phyloP scores from a whole-genome alignment of 371 early-diverging fungal genomes.

The Fennellomyces sp. region DNA sequence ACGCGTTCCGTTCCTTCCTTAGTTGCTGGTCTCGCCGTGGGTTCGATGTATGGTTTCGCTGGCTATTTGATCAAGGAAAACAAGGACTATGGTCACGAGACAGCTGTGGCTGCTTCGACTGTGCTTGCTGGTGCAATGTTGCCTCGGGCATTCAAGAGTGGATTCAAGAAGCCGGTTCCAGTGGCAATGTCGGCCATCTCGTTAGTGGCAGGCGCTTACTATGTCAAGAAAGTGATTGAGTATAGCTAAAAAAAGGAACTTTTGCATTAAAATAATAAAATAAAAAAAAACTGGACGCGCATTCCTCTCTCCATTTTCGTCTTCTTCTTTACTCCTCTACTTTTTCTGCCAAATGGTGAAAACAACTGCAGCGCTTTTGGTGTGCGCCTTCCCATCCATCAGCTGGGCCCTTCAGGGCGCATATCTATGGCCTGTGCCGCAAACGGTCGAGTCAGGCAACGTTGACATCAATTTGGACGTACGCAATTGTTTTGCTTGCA shows the following conservation, averaged over 20 bases:
- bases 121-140: slow-evolving; percentile 62
- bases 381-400: slow-evolving; percentile 2
- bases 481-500: slow-evolving; percentile 2
- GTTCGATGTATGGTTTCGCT: slow-evolving; percentile 59
- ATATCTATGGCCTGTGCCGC: slow-evolving; percentile 36
- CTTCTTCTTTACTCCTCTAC: too few species aligned
- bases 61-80: slow-evolving; percentile 67
- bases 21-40: slow-evolving; percentile 68
- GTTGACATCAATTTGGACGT: slow-evolving; percentile 27
- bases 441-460: slow-evolving; percentile 28
- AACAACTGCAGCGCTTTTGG: too few species aligned
- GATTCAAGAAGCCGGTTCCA: slow-evolving; percentile 49
- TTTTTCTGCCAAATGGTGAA: too few species aligned
- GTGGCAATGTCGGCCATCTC: slow-evolving; percentile 39
- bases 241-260: slow-evolving; percentile 18
- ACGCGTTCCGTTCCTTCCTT: slow-evolving; percentile 64
- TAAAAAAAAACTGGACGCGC: too few species aligned
- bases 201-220: slow-evolving; percentile 46
- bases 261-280: too few species aligned
- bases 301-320: too few species aligned
- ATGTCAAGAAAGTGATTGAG: slow-evolving; percentile 53
- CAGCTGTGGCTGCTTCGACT: slow-evolving; percentile 60
- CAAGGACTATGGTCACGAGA: slow-evolving; percentile 68
- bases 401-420: slow-evolving; percentile 12
- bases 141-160: slow-evolving; percentile 58